Percentiles rank a stretch among this genome's conserved stretches.
Conservation (phyloP, 1,284 basidiomycete genomes). For the Afroboletus lepidellus region DNA sequence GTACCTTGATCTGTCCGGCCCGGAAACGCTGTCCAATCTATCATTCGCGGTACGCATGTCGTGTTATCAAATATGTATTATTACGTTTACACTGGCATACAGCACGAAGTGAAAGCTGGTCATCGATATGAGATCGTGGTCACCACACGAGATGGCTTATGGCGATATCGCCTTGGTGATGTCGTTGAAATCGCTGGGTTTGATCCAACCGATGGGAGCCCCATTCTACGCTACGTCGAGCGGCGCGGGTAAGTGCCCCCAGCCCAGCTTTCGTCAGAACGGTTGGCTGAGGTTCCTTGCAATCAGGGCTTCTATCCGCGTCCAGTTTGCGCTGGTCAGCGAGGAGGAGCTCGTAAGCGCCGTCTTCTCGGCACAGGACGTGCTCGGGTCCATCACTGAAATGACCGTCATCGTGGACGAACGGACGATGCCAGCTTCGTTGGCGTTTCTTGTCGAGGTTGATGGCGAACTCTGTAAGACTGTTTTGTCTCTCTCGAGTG, state of each 20-base stretch:
- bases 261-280: background rate
- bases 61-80: background rate
- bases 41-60: conserved; percentile 12
- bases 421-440: conserved; percentile 1
- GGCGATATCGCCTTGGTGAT: conserved; percentile 28
- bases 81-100: background rate
- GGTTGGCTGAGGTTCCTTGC: background rate
- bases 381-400: conserved; percentile 16
- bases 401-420: conserved; percentile 20
- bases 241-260: conserved; percentile 15
- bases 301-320: conserved; percentile 8
- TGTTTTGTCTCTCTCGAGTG: background rate
- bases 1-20: conserved; percentile 14
- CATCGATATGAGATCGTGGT: conserved; percentile 23
- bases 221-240: conserved; percentile 23
- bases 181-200: conserved; percentile 23
- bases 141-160: conserved; percentile 24
- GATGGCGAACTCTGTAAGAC: conserved; percentile 13
- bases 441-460: conserved; percentile 21
- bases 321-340: conserved; percentile 5
- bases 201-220: conserved; percentile 17
- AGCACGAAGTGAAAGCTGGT: conserved; percentile 21
- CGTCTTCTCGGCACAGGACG: conserved; percentile 16
- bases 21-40: conserved; percentile 16
- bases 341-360: conserved; percentile 15